Conservation (phyloP, 192 early-diverging fungal genomes). For the Coemansia sp. region DNA sequence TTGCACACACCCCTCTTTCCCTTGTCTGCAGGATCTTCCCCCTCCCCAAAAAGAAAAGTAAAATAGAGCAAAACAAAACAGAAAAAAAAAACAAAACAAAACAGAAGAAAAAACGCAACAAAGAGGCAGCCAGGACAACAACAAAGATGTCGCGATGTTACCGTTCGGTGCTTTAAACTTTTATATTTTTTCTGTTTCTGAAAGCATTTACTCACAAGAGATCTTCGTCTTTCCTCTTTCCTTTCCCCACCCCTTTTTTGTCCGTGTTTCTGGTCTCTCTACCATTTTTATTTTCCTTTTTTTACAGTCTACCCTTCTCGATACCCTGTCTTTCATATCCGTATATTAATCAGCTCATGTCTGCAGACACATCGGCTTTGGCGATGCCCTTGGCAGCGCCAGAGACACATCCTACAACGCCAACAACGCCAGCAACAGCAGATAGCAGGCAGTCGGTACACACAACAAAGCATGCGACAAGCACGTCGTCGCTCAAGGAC, state of each 20-base stretch:
- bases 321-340: not conserved
- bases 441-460: not conserved
- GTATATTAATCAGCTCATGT: not conserved
- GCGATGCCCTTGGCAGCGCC: constrained; percentile 4
- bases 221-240: not conserved
- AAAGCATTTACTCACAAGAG: not conserved
- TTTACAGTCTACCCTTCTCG: not conserved
- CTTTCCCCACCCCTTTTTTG: not conserved
- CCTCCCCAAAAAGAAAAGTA: not conserved
- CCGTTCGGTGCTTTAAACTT: not conserved
- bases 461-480: constrained; percentile 26
- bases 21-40: not conserved
- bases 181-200: not conserved
- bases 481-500: constrained; percentile 40
- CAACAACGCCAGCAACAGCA: constrained; percentile 1
- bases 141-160: not conserved
- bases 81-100: not conserved
- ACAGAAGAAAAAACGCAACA: not conserved
- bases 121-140: not conserved
- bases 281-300: constrained; percentile 2
- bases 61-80: not conserved
- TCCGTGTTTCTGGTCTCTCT: not conserved
- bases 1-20: not conserved
- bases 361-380: constrained; percentile 9
- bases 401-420: not conserved